Evolutionary conservation across 768 basidiomycete species (phyloP).

Genomic region (Kwoniella shandongensis): DNA sequence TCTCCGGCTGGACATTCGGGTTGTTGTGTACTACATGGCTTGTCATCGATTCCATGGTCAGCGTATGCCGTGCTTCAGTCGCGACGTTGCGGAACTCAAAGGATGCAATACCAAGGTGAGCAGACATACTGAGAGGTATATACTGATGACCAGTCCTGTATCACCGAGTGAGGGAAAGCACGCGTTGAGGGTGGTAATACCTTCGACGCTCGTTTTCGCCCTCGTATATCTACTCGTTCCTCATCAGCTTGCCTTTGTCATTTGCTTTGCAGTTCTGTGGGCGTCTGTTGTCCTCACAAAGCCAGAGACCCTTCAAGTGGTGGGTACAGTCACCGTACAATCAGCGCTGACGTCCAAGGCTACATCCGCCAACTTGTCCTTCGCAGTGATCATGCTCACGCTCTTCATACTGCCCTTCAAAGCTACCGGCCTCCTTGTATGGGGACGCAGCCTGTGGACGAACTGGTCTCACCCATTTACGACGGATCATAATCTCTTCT

Average conservation of each 20-base stretch:
- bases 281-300: neutral
- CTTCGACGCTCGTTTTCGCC: slow-evolving; percentile 25
- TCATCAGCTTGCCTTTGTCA: slow-evolving; percentile 86
- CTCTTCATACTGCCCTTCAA: slow-evolving; percentile 76
- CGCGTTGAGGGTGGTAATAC: neutral
- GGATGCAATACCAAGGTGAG: neutral
- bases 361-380: slow-evolving; percentile 1
- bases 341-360: neutral
- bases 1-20: slow-evolving; percentile 12
- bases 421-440: slow-evolving; percentile 77
- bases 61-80: neutral
- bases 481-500: slow-evolving; percentile 63
- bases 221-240: slow-evolving; percentile 78
- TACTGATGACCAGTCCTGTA: too few species aligned
- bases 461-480: slow-evolving; percentile 76
- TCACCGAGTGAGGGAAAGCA: too few species aligned
- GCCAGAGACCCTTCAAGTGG: neutral
- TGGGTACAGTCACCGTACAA: neutral
- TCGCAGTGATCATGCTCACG: slow-evolving; percentile 70
- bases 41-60: neutral
- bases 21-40: slow-evolving; percentile 1
- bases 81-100: neutral
- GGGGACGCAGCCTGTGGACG: slow-evolving; percentile 80
- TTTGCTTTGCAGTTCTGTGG: slow-evolving; percentile 59
- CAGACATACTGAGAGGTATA: neutral